phyloP scores from a whole-genome alignment of 345 rosid species.

The Erucastrum elatum region DNA sequence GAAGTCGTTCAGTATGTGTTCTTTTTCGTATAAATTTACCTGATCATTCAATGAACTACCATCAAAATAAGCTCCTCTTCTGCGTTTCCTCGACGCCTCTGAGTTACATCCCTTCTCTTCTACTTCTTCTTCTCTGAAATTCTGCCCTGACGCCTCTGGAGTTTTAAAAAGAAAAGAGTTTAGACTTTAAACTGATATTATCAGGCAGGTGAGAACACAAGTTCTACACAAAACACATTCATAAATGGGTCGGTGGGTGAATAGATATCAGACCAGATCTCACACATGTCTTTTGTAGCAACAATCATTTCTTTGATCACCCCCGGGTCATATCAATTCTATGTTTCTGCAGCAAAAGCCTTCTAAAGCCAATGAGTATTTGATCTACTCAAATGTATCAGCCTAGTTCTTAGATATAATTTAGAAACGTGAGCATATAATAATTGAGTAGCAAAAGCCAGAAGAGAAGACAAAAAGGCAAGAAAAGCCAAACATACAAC shows the following conservation, averaged over 20 bases:
- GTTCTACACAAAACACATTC: constrained; percentile 1
- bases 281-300: neutral
- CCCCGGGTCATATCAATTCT: constrained; percentile 16
- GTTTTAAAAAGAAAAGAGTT: constrained; percentile 17
- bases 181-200: neutral
- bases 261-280: constrained; percentile 26
- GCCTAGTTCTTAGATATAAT: neutral
- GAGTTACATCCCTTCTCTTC: constrained; percentile 33
- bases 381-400: neutral
- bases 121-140: constrained; percentile 54
- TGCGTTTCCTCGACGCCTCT: constrained; percentile 22
- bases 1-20: neutral
- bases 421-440: constrained; percentile 2
- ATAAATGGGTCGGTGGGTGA: neutral
- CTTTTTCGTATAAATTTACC: constrained; percentile 24
- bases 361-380: constrained; percentile 19
- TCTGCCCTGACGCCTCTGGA: constrained; percentile 76
- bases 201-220: constrained; percentile 1
- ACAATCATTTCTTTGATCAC: constrained; percentile 23
- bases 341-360: constrained; percentile 20
- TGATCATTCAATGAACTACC: constrained; percentile 37
- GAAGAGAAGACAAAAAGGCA: neutral
- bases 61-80: constrained; percentile 25
- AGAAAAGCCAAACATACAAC: neutral
- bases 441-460: neutral